Percentiles rank a stretch among this genome's conserved stretches.
phyloP scores from a whole-genome alignment of 2,329 filamentous ascomycete species.

The Helicocarpus griseus region DNA sequence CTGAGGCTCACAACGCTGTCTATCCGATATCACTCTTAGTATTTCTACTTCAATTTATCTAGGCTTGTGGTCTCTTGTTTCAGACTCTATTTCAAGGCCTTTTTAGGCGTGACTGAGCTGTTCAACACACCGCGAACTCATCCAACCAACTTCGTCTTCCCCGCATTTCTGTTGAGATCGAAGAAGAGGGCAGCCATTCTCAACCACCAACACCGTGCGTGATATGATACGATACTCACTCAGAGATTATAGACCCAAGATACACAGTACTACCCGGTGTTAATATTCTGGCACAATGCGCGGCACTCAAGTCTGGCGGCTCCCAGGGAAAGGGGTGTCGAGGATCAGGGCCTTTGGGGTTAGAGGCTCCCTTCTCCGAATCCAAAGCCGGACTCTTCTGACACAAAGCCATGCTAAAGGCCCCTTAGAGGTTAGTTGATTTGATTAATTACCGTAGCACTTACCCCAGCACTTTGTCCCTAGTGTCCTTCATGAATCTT shows the following conservation, averaged over 20 bases:
- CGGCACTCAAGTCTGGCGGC: background rate
- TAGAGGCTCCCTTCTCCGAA: background rate
- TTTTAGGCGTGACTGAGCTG: background rate
- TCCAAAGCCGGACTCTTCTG: conserved; percentile 15
- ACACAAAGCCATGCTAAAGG: conserved; percentile 24
- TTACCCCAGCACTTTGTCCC: conserved; percentile 4
- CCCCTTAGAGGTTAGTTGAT: conserved; percentile 20
- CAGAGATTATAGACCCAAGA: background rate
- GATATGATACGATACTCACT: background rate
- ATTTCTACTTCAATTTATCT: background rate
- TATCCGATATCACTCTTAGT: background rate
- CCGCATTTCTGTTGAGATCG: background rate
- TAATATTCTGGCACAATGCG: background rate
- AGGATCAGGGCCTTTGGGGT: background rate
- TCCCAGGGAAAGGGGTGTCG: conserved; percentile 1
- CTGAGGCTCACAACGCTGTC: background rate
- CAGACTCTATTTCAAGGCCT: background rate
- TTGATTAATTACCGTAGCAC: conserved; percentile 19
- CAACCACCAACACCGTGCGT: background rate
- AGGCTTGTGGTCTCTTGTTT: background rate
- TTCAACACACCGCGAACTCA: background rate
- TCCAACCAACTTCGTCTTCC: background rate
- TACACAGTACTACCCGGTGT: background rate
- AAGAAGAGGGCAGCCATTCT: background rate
- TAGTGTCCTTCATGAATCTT: background rate